These are phyloP conservation scores for Pseudogymnoascus sp. DNA, from an alignment of 2,329 filamentous ascomycete species.

Conservation along the genomic window DNA sequence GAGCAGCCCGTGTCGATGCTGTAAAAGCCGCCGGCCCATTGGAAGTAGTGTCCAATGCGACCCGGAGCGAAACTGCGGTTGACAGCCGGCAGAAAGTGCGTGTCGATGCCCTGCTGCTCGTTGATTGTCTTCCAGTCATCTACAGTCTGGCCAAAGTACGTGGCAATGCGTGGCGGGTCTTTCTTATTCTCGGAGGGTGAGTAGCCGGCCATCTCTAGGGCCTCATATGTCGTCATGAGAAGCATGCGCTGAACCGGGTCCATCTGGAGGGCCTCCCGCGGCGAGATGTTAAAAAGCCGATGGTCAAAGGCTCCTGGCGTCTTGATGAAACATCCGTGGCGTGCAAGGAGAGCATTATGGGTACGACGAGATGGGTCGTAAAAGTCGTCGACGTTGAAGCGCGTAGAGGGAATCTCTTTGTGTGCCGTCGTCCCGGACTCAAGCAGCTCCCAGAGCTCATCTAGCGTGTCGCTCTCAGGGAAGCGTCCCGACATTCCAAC, in stretches of 20 bases:
- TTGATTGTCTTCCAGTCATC: conserved; percentile 13
- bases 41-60: conserved; percentile 69
- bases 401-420: conserved; percentile 48
- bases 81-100: conserved; percentile 40
- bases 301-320: conserved; percentile 68
- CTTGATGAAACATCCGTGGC: conserved; percentile 62
- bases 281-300: conserved; percentile 77
- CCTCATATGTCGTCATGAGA: conserved; percentile 67
- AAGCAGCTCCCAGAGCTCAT: conserved; percentile 36
- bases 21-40: conserved; percentile 64
- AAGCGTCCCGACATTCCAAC: conserved; percentile 30
- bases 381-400: conserved; percentile 63
- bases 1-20: conserved; percentile 74
- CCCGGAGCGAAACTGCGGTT: conserved; percentile 40
- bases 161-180: conserved; percentile 44
- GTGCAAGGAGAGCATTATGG: conserved; percentile 66
- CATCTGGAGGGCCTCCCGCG: conserved; percentile 66
- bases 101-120: conserved; percentile 9
- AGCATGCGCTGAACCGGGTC: conserved; percentile 72
- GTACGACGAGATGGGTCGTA: conserved; percentile 60
- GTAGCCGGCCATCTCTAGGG: conserved; percentile 68
- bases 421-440: conserved; percentile 67
- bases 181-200: conserved; percentile 71
- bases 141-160: conserved; percentile 10
- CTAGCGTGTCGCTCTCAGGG: conserved; percentile 26